Base-by-base conservation (phyloP, 2,329 filamentous ascomycete species). In the Diatrype stigma region DNA sequence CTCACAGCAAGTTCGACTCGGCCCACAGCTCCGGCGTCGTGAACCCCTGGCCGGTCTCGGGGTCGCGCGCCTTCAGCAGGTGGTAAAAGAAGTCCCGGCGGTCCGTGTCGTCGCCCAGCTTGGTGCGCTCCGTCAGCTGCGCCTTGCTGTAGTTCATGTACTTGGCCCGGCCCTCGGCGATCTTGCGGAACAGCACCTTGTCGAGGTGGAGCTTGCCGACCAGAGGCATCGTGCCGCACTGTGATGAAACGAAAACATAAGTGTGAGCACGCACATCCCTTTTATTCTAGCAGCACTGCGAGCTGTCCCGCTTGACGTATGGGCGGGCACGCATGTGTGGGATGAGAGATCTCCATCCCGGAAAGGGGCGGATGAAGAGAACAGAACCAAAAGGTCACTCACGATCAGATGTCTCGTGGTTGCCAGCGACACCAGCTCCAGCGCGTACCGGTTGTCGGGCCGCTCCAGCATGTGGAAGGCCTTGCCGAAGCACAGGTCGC, bases 1-100 rank as follows among this genome's bases (percentile, higher is more conserved):
- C 76, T 67, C 62, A 81, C 72, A 89, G 76, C 17, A 87, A 69
- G 63, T 88, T 87, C 8, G 84, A 85, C 64, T 89, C 85, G 46
- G 78, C 82, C 84, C 85, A 87, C 22, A 89, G 78, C 62, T 89
- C 86, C 0, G 80, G 78, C 2, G 76, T 84, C 38, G 75, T 78
- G 62, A 89, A 85, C 1, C 83, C 83, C 51, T 80, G 75, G 48
- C 85, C 85, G 0, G 85, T 88, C 63, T 89, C 85, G 12, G 85
- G 85, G 57, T 90, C 86, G 37, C 80, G 80, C 7, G 86, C 86
- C 62, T 84, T 85, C 53, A 90, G 78, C 11, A 90, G 77, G 66
- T 89, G 84, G 68, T 88, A 85, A 71, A 90, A 89, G 72, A 90
- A 89, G 64, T 90, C 87, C 51, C 85, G 82, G 32, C 86, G 84